Base-by-base conservation (phyloP, 345 rosid genomes). In the Euphorbia pulcherrima region DNA sequence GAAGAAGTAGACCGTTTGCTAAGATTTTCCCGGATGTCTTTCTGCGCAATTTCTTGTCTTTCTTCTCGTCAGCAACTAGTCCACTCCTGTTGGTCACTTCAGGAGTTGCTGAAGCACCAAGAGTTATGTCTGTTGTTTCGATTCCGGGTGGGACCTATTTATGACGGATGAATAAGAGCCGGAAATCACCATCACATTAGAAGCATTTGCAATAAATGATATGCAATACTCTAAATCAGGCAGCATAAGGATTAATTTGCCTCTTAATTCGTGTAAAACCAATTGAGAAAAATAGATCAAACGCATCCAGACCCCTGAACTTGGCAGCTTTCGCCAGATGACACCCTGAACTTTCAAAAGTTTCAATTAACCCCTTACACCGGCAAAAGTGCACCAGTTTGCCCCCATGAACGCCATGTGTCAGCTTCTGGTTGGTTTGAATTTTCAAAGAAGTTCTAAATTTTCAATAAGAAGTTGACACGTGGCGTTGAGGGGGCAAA, bases 1-100 rank as follows among this genome's bases (percentile, higher is more conserved):
- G 75, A 54, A 93, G 79, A 68, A 93, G 80, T 85, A 86, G 56
- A 74, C 96, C 73, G 27, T 87, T 87, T 17, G 87, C 88, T n/a
- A 90, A 68, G 27, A 77, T 56, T 74, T 85, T 87, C 83, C 67
- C 82, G 18, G 98, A 87, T 26, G 97, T 93, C 75, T 64, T 78
- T 75, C 82, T 82, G 61, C 64, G 54, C 39, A 85, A 48, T 76
- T 68, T 87, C 78, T 74, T 82, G 59, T 72, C 71, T 68, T 70
- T 74, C 51, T 59, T 63, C 70, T 75, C 82, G 44, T 64, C 64
- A 17, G 65, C 4, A 39, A 53, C 61, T 35, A 26, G 35, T 70
- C 77, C 82, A 67, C 14, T 71, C 28, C n/a, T 47, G 14, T 73
- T 46, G 50, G 56, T 58, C 21, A 52, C 71, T 24, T 62, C 41